Conservation (phyloP, 169 alveolate genomes). For the Cryptosporidium parvum region DNA sequence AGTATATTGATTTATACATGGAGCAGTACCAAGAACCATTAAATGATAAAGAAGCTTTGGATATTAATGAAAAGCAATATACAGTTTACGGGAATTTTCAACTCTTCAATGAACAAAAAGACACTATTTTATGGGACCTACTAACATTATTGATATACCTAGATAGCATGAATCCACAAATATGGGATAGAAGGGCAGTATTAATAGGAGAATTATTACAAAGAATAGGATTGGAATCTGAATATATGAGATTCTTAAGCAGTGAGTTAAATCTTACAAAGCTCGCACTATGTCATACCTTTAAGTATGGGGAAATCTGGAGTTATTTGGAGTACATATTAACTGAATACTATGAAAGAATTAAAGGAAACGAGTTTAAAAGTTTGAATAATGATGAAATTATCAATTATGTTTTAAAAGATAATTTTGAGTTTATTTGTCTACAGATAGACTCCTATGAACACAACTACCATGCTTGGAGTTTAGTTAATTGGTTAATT, state of each 20-base stretch:
- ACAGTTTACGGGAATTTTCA: slow-evolving; percentile 1
- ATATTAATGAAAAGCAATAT: neutral
- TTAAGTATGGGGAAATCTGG: slow-evolving; percentile 66
- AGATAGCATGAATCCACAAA: slow-evolving; percentile 37
- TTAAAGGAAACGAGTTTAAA: neutral
- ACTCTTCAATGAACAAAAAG: neutral
- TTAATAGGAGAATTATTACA: slow-evolving; percentile 7
- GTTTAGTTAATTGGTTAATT: slow-evolving; percentile 51
- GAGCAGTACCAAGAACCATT: neutral
- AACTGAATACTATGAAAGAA: neutral
- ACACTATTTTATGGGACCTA: slow-evolving; percentile 50
- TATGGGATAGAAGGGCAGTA: slow-evolving; percentile 34
- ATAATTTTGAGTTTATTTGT: slow-evolving; percentile 13
- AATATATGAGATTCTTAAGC: neutral
- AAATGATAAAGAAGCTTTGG: neutral
- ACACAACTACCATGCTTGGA: slow-evolving; percentile 53
- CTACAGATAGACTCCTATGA: slow-evolving; percentile 14
- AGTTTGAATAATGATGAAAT: neutral
- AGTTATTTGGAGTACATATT: slow-evolving; percentile 34
- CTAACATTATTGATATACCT: slow-evolving; percentile 41
- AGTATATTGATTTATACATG: slow-evolving; percentile 17
- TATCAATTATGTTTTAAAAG: neutral
- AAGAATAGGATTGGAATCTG: neutral
- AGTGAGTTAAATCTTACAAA: slow-evolving; percentile 28
- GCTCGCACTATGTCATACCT: slow-evolving; percentile 19